Evolutionary conservation across 192 early-diverging fungal genomes (phyloP).

Genomic region (Tieghemiomyces parasiticus): DNA sequence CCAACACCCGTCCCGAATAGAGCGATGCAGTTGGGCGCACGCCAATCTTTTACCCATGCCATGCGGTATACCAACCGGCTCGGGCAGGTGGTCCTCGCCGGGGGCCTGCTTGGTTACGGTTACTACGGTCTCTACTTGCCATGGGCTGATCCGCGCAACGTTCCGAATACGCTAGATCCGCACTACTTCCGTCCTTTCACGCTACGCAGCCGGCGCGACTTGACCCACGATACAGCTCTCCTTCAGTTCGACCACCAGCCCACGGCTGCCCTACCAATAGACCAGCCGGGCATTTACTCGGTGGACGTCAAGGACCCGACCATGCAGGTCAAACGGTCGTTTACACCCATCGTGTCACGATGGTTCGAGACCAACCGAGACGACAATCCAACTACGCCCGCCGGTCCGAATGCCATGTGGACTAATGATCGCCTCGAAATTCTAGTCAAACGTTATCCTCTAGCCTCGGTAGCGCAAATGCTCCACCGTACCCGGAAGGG

Average conservation of each 20-base stretch:
- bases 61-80: no score
- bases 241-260: conserved; percentile 2
- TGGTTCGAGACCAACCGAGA: no score
- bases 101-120: not conserved
- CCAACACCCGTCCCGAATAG: no score
- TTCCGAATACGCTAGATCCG: conserved; percentile 1
- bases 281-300: not conserved
- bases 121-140: conserved; percentile 2
- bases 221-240: not conserved
- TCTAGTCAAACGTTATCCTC: conserved; percentile 1
- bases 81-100: not conserved
- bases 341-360: not conserved
- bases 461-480: conserved; percentile 5
- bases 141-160: conserved; percentile 1
- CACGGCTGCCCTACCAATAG: not conserved
- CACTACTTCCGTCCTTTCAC: conserved; percentile 9
- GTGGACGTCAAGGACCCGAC: conserved; percentile 7
- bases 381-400: no score
- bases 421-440: no score
- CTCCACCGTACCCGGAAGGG: conserved; percentile 3
- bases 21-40: no score
- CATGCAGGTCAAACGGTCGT: conserved; percentile 9
- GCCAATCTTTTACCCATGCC: no score
- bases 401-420: no score
- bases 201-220: not conserved